Percentiles rank a stretch among this genome's conserved stretches.
Conservation (phyloP, 768 basidiomycete genomes). For the Lactifluus rugatus region DNA sequence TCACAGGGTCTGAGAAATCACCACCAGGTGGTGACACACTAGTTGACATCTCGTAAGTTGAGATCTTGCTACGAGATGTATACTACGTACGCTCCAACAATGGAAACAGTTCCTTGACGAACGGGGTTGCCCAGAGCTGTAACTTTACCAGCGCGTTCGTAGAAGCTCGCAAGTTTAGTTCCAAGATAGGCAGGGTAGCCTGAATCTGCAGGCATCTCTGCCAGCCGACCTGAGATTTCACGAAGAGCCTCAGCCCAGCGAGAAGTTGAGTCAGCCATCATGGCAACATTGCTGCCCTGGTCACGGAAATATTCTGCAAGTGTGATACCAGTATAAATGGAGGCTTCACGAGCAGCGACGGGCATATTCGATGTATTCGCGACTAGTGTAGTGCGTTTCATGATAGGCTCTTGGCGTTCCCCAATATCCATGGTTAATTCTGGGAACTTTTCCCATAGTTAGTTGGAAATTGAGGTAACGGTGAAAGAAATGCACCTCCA, state of each 20-base stretch:
- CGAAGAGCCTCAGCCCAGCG: constrained; percentile 99
- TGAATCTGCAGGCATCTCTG: constrained; percentile 99
- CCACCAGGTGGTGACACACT: constrained; percentile 98
- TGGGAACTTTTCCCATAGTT: constrained; percentile 50
- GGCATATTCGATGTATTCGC: constrained; percentile 99
- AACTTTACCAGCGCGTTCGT: constrained; percentile 97
- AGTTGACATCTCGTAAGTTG: constrained; percentile 1
- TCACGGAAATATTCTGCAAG: constrained; percentile 99
- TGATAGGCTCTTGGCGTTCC: constrained; percentile 95
- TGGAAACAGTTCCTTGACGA: constrained; percentile 89
- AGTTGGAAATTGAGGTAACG: constrained; percentile 6
- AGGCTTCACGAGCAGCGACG: constrained; percentile 97
- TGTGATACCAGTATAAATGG: constrained; percentile 99
- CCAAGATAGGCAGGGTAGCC: constrained; percentile 97
- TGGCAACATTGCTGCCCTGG: constrained; percentile 92
- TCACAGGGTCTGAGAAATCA: constrained; percentile 98
- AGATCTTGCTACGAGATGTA: not conserved
- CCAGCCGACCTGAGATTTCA: constrained; percentile 97
- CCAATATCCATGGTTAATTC: constrained; percentile 86
- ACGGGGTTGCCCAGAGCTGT: constrained; percentile 82
- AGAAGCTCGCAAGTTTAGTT: constrained; percentile 95
- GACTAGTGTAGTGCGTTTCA: constrained; percentile 98
- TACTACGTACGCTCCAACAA: constrained; percentile 88
- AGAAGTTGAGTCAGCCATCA: constrained; percentile 99
- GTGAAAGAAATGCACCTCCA: constrained; percentile 53